A percentile compares a stretch with the other conserved stretches of the same genome.
phyloP scores from a whole-genome alignment of 352 stramenopile genomes.

The Pythium insidiosum region DNA sequence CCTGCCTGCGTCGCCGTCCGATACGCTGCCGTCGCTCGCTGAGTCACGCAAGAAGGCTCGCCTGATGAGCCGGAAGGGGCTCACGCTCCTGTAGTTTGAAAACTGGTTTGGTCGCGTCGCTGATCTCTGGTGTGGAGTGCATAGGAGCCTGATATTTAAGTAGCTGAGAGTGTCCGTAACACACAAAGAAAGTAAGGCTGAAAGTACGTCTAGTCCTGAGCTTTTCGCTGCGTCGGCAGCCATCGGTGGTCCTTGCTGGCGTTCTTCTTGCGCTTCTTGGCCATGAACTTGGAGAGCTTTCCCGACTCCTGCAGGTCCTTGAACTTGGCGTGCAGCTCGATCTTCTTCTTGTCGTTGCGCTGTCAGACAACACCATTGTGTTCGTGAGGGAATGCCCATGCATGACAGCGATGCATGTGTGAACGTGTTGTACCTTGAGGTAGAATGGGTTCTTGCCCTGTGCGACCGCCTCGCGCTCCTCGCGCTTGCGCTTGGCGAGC shows the following conservation, averaged over 20 bases:
- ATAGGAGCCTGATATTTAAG: no score
- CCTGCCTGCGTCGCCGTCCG: no score
- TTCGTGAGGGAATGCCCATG: no score
- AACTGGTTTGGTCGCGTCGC: no score
- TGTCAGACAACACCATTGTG: no score
- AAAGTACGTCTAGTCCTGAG: conserved; percentile 8
- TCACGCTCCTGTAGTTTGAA: no score
- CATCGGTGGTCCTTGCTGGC: conserved; percentile 90
- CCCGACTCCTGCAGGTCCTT: conserved; percentile 83
- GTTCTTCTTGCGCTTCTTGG: conserved; percentile 92
- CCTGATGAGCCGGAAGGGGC: not conserved
- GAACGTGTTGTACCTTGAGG: no score
- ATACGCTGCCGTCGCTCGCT: conserved; percentile 10
- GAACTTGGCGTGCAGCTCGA: conserved; percentile 89
- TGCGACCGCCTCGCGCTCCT: conserved; percentile 85
- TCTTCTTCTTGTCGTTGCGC: conserved; percentile 88
- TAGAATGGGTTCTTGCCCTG: conserved; percentile 89
- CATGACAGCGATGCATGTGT: no score
- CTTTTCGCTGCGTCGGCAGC: conserved; percentile 80
- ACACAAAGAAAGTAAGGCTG: no score
- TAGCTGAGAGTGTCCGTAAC: no score
- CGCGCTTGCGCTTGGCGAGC: conserved; percentile 73
- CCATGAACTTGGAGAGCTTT: conserved; percentile 90
- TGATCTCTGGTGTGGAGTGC: no score
- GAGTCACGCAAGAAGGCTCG: conserved; percentile 11